Percentiles rank a stretch among this genome's conserved stretches.
Conservation (phyloP, 805 yeast species). For the Kodamaea sagamina region DNA sequence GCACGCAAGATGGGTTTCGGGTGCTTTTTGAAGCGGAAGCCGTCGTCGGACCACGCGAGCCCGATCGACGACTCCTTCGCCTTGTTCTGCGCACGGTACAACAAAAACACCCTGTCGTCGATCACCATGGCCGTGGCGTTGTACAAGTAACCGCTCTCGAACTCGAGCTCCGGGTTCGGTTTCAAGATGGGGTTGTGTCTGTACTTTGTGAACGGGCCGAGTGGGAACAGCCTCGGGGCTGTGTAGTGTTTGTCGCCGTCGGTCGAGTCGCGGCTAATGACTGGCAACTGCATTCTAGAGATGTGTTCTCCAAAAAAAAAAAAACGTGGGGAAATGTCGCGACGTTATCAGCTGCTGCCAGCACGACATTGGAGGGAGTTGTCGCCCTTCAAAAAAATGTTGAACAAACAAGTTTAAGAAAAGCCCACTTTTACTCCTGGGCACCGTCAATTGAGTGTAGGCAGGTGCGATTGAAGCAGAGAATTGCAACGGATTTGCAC, state of each 20-base stretch:
- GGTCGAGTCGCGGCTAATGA: constrained; percentile 24
- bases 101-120: constrained; percentile 36
- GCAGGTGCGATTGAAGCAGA: neutral
- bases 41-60: constrained; percentile 44
- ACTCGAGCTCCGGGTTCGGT: constrained; percentile 40
- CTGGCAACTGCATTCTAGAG: constrained; percentile 30
- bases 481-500: neutral
- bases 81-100: constrained; percentile 42
- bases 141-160: constrained; percentile 41
- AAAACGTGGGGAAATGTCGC: constrained; percentile 7
- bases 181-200: constrained; percentile 38
- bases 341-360: neutral
- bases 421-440: neutral
- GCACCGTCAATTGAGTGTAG: neutral
- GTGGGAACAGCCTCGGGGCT: constrained; percentile 40
- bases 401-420: constrained; percentile 3
- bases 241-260: constrained; percentile 35
- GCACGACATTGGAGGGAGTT: neutral
- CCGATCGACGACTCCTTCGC: constrained; percentile 38
- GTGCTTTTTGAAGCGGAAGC: constrained; percentile 33
- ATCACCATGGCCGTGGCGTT: constrained; percentile 46
- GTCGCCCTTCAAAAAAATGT: constrained; percentile 1
- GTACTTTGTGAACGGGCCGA: constrained; percentile 43
- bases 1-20: constrained; percentile 35
- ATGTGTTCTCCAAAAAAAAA: neutral